phyloP scores from a whole-genome alignment of 2,329 filamentous ascomycete species.

The Xylariales sp. region DNA sequence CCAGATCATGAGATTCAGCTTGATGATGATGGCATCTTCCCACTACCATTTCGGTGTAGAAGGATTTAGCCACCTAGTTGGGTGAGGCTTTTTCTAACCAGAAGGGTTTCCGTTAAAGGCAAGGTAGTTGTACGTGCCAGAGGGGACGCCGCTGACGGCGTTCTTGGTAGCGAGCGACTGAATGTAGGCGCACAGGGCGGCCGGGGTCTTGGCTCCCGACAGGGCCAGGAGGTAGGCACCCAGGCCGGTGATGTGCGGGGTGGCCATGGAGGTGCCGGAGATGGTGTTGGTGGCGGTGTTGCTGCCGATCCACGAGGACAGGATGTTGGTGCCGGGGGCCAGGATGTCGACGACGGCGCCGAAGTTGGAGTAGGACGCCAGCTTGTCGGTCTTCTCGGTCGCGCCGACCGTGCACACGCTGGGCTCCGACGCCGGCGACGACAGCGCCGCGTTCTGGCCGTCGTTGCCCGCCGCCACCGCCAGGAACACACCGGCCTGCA shows the following conservation, averaged over 20 bases:
- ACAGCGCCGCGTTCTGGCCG: constrained; percentile 34
- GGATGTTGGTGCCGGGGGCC: constrained; percentile 33
- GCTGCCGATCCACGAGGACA: constrained; percentile 14
- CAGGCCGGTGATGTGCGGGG: constrained; percentile 29
- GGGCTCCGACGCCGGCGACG: constrained; percentile 43
- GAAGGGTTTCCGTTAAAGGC: constrained; percentile 49
- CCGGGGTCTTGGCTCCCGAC: constrained; percentile 33
- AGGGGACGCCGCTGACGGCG: constrained; percentile 34
- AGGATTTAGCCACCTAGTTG: too few species aligned
- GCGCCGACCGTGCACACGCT: constrained; percentile 51
- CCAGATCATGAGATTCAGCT: too few species aligned
- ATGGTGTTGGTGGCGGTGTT: constrained; percentile 33
- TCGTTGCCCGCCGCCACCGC: constrained; percentile 54
- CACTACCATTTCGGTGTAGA: too few species aligned
- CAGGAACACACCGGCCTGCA: constrained; percentile 44
- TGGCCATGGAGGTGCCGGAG: constrained; percentile 41
- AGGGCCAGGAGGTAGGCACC: constrained; percentile 39
- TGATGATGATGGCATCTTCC: too few species aligned
- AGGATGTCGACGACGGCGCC: constrained; percentile 45
- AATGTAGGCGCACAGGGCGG: constrained; percentile 44
- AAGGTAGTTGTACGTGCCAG: constrained; percentile 45
- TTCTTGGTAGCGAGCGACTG: constrained; percentile 33
- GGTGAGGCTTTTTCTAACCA: too few species aligned
- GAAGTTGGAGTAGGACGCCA: constrained; percentile 48
- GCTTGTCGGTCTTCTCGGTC: constrained; percentile 31